Evolutionary conservation across 139 green algal species (phyloP), one percentile per base, ranked within the genome.

Genomic region (Coelastrella sp.): DNA sequence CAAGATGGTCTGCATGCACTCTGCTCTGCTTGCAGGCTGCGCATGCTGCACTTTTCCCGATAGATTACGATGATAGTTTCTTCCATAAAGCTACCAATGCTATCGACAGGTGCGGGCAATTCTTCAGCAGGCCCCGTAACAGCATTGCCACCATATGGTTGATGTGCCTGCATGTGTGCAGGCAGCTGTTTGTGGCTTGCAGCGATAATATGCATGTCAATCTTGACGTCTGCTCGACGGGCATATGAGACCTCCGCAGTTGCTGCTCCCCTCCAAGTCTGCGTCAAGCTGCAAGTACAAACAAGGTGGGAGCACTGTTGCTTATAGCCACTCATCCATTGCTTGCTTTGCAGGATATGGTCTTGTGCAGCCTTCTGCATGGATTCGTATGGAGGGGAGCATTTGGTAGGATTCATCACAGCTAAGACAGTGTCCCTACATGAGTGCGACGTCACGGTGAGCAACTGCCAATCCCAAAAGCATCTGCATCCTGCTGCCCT

Each of bases 401-500:
- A 92, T 78, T 73, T 93, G 17, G 86, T 89, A 0, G 90, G 88
- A 57, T 93, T 93, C 60, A 86, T 91, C n/a, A 93, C 88, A 7
- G 86, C 83, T 2, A 85, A 83, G 30, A 50, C 78, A 67, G 63
- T 89, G 11, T 82, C 76, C 40, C 35, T 92, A 64, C 81, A 89
- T 64, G 88, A 91, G 53, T 89, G 81, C 30, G 87, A 93, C 32
- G 35, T 68, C 35, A 7, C 84, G 71, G 88, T 91, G 75, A 63
- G 88, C 64, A 48, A 73, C 19, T 37, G 34, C 37, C 37, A 57
- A 19, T 11, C 9, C n/a, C 41, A 59, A 17, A n/a, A 59, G 40
- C 69, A 62, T 23, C 21, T 51, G 67, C 35, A n/a, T n/a, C n/a
- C n/a, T n/a, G n/a, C n/a, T n/a, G n/a, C n/a, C n/a, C n/a, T n/a